Evolutionary conservation across 768 basidiomycete species (phyloP).

Genomic region (Phaeolepiota aurea): DNA sequence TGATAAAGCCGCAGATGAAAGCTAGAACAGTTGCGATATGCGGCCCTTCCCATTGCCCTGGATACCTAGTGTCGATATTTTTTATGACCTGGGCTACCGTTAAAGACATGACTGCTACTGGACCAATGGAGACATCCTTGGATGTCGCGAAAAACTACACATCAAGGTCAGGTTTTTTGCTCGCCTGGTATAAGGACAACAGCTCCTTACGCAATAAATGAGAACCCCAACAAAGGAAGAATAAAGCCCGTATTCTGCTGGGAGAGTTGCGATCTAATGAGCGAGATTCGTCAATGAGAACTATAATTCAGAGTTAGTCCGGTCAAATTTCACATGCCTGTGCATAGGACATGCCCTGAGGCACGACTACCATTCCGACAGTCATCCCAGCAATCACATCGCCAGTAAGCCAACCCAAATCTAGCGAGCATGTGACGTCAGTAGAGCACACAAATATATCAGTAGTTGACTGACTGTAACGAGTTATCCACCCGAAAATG

Average conservation of each 20-base stretch:
- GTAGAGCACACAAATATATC: too few relatives aligned
- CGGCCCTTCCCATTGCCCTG: constrained; percentile 51
- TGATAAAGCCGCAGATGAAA: constrained; percentile 86
- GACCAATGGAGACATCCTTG: constrained; percentile 99
- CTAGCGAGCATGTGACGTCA: too few relatives aligned
- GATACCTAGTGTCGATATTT: constrained; percentile 45
- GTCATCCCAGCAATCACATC: constrained; percentile 89
- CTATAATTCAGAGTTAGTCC: too few relatives aligned
- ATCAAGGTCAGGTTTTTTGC: constrained; percentile 3
- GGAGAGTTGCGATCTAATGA: constrained; percentile 70
- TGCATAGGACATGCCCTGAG: constrained; percentile 90
- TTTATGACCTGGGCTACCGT: constrained; percentile 77
- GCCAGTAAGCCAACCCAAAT: constrained; percentile 73
- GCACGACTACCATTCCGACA: constrained; percentile 92
- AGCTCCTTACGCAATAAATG: constrained; percentile 68
- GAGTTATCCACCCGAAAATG: constrained; percentile 74
- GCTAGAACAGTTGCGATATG: constrained; percentile 81
- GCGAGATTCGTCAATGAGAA: neutral
- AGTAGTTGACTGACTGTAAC: constrained; percentile 74
- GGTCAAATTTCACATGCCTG: constrained; percentile 29
- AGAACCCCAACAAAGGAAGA: constrained; percentile 87
- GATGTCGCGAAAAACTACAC: constrained; percentile 88
- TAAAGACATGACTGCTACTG: constrained; percentile 97
- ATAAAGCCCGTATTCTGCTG: constrained; percentile 86
- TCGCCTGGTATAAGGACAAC: neutral